Base-by-base conservation (phyloP, 2,329 filamentous ascomycete species). In the Sclerotinia spermophila region DNA sequence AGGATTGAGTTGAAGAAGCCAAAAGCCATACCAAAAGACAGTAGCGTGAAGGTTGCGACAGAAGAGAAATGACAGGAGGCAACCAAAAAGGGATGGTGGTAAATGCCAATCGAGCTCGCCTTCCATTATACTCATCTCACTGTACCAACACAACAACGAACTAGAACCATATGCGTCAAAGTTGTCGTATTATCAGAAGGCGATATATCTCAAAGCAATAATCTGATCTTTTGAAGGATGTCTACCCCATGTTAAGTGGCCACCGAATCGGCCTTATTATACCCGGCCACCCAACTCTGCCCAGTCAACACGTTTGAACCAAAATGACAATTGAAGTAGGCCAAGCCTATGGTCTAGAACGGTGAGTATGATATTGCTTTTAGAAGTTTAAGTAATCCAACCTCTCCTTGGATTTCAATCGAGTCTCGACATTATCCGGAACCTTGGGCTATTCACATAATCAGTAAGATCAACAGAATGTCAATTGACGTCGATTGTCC, bases 1-100 rank as follows among this genome's bases (percentile, higher is more conserved):
- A 84, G 86, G 81, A 80, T 90, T 71, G 88, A 90, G 79, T 78
- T 90, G 71, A 78, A 74, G 71, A 78, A 76, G 40, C 74, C 75
- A 30, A 76, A 71, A 68, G 33, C 35, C 27, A 44, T 17, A n/a
- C n/a, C 45, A 8, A 30, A 27, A 42, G 38, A 44, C 8, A 40
- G 60, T 48, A 67, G 42, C 30, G 53, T 19, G 45, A 51, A 27
- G 4, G 60, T 51, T 27, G 67, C 33, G 21, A 38, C 35, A 24
- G 45, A 64, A 35, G 58, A 58, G 19, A 68, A 61, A 42, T 55
- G 6, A 44, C 13, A 8, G 59, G 45, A 45, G 10, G 38, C 48
- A 24, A 24, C 19, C 7, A 69, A 58, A 40, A 62, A 38, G 27
- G 35, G 44, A 40, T 68, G 33, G 67, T 38, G 42, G 38, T 67